Percentiles rank a stretch among this genome's conserved stretches.
phyloP scores from a whole-genome alignment of 768 basidiomycete species.

The Pleurotus ostreatus region DNA sequence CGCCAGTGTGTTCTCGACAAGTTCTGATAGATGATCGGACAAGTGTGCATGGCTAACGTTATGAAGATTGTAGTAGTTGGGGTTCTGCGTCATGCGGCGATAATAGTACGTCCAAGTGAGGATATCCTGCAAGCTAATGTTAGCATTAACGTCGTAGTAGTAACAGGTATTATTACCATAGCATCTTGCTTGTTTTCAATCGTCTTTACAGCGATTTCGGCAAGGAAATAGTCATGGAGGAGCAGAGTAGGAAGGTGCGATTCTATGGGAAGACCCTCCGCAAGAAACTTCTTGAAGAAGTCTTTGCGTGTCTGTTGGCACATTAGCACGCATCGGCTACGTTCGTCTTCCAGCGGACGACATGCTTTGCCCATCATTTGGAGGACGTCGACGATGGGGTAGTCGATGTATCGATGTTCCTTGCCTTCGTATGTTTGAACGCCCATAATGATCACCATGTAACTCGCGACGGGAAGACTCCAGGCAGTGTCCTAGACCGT shows the following conservation, averaged over 20 bases:
- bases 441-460: conserved; percentile 99
- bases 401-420: conserved; percentile 97
- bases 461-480: conserved; percentile 89
- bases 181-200: conserved; percentile 99
- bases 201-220: conserved; percentile 97
- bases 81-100: conserved; percentile 95
- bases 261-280: conserved; percentile 96
- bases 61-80: conserved; percentile 91
- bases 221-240: conserved; percentile 95
- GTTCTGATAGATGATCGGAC: conserved; percentile 92
- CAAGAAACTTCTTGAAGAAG: conserved; percentile 98
- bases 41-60: conserved; percentile 95
- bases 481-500: conserved; percentile 82
- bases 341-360: conserved; percentile 81
- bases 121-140: conserved; percentile 60
- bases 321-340: conserved; percentile 94
- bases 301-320: conserved; percentile 97
- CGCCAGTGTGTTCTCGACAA: conserved; percentile 89
- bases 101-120: conserved; percentile 99
- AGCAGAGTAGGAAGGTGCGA: conserved; percentile 87
- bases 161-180: conserved; percentile 49
- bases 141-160: not conserved
- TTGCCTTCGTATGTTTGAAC: conserved; percentile 95
- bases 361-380: conserved; percentile 99
- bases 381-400: conserved; percentile 96